phyloP scores from a whole-genome alignment of 2,329 filamentous ascomycete genomes.

The Aspergillus neoniger region DNA sequence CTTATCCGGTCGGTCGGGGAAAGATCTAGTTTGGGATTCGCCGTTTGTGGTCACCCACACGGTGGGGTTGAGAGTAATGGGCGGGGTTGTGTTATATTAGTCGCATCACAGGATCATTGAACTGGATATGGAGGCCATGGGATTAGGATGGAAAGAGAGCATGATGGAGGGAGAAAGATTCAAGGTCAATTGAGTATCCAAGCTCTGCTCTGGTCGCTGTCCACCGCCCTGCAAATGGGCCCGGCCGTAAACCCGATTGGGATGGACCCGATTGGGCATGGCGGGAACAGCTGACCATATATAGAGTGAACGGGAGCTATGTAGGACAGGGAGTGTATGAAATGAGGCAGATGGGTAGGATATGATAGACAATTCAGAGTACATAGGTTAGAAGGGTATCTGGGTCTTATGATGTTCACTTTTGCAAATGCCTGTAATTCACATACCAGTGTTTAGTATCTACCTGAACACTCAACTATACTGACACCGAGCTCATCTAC shows the following conservation, averaged over 20 bases:
- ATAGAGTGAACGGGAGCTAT: no score
- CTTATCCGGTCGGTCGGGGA: not conserved
- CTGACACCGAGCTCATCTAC: no score
- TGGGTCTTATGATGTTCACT: no score
- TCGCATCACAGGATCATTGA: not conserved
- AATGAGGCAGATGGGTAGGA: no score
- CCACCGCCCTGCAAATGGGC: constrained; percentile 6
- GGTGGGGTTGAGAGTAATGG: not conserved
- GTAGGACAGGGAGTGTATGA: no score
- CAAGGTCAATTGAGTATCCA: not conserved
- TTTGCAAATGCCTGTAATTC: no score
- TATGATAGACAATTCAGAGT: no score
- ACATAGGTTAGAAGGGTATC: no score
- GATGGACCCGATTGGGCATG: constrained; percentile 3
- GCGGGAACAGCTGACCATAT: not conserved
- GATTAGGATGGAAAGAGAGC: not conserved
- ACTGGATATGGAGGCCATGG: not conserved
- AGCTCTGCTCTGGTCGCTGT: not conserved
- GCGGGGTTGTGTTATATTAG: not conserved
- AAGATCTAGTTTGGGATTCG: not conserved
- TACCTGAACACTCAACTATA: no score
- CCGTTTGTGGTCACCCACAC: not conserved
- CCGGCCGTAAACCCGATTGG: constrained; percentile 3
- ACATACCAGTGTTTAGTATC: no score
- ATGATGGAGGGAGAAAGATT: not conserved